A percentile compares a stretch with the other conserved stretches of the same genome.
phyloP scores from a whole-genome alignment of 2,329 filamentous ascomycete species.

The Periconia macrospinosa region DNA sequence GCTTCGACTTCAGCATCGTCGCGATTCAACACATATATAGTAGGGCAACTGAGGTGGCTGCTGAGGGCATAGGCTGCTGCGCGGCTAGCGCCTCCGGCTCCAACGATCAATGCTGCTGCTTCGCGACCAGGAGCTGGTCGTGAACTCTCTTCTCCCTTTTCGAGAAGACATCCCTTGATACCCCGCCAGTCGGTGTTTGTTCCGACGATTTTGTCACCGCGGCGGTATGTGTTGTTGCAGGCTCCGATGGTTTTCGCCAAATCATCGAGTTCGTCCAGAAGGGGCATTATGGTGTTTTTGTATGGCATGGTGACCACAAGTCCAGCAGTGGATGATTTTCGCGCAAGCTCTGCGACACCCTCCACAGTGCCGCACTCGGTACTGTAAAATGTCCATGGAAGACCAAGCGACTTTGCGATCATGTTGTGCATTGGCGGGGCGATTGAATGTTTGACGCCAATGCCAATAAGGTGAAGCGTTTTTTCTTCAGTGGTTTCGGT shows the following conservation, averaged over 20 bases:
- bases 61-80: background rate
- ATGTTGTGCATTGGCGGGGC: background rate
- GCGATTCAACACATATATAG: background rate
- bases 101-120: background rate
- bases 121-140: background rate
- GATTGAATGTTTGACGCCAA: background rate
- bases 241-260: background rate
- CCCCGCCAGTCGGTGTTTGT: background rate
- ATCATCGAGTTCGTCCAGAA: background rate
- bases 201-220: background rate
- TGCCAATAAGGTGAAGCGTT: background rate
- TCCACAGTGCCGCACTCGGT: background rate
- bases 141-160: background rate
- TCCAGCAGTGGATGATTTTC: background rate
- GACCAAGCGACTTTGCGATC: background rate
- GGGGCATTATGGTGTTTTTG: background rate
- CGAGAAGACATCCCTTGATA: background rate
- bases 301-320: background rate
- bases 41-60: background rate
- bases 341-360: background rate
- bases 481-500: background rate
- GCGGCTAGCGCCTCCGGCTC: background rate
- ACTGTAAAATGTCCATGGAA: background rate
- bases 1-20: background rate
- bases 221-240: background rate